Base-by-base conservation (phyloP, 176 grass and related monocot genomes). In the Avena insularis region DNA sequence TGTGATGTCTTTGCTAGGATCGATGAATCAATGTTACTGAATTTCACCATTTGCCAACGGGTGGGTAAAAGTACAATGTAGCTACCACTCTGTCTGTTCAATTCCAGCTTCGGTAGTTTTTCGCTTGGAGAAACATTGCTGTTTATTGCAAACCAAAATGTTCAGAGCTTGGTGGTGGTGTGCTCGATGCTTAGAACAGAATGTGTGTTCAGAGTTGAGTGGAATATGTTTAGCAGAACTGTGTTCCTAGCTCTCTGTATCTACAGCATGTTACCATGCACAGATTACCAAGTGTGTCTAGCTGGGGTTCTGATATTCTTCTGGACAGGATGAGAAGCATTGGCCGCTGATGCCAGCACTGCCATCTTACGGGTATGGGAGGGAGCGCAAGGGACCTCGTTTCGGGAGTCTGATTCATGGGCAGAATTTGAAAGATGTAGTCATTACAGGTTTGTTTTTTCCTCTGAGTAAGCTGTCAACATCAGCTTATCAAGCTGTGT, bases 361-460 rank as follows among this genome's bases (percentile, higher is more conserved):
- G 23, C 94, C 97, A 21, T 98, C 97, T 21, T 98, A 98, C 43
- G 97, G 97, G 9, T 90, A 94, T 88, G 97, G 97, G 61, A 95
- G 94, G 59, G 97, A 98, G 83, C 87, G 83, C 10, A 98, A 94
- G 89, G 97, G 92, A 6, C 92, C 93, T 56, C 94, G 94, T 35
- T 96, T 90, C 77, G 90, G 97, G 55, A 98, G 97, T 86, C 90
- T 98, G 15, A 91, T 98, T 90, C 97, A 96, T 93, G 97, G 97
- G 78, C 94, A 98, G 50, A 92, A 98, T 89, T 83, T 98, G 83
- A 89, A 84, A 87, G 93, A 98, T 84, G 80, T 98, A 5, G 88
- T 98, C 67, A 98, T 98, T 81, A 96, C 94, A 83, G 94, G 94
- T 94, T 78, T 61, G 78, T 38, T 57, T 61, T 60, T 17, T 16